Base-by-base conservation (phyloP, 331 rosid genomes). In the Cydonia oblonga region DNA sequence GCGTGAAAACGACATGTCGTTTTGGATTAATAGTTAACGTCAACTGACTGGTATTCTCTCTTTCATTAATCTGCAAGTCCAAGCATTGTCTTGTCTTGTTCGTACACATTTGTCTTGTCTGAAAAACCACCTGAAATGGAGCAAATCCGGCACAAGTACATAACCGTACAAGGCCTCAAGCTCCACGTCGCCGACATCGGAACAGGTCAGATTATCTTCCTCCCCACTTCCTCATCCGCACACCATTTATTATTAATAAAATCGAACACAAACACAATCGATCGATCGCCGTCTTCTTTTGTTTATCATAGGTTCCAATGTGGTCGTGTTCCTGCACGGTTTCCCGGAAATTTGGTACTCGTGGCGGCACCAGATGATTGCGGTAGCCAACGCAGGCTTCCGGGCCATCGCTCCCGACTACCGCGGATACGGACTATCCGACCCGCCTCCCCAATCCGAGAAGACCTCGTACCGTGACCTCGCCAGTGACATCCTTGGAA, bases 321-420 rank as follows among this genome's bases (percentile, higher is more conserved):
- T 71, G 26, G 90, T 84, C 65, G 86, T 92, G n/a, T 90, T 92
- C 61, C 76, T 92, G 15, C 96, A 90, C 64, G 96, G 96, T 0
- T 92, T 92, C 76, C 95, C 92, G 4, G 96, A 92, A 84, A 92
- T 90, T 76, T 92, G 97, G 96, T 92, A 90, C 89, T 77, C 95
- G 1, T 92, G 97, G 97, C 92, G 97, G 23, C 89, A 86, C 85
- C 97, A 92, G 83, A 86, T 92, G 95, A 61, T 87, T 3, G 90
- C 92, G 2, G 56, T 82, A 2, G 89, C 96, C 38, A 35, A 57
- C 19, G 89, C 84, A 1, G 92, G 96, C 1, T 89, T 85, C 85
- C 82, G 90, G 66, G 90, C 92, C 11, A 81, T 92, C 38, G 89
- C 92, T 2, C 81, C 86, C 20, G 96, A 92, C 82, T 82, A 69